Base-by-base conservation (phyloP, 345 rosid genomes). In the Eucalyptus sp. region DNA sequence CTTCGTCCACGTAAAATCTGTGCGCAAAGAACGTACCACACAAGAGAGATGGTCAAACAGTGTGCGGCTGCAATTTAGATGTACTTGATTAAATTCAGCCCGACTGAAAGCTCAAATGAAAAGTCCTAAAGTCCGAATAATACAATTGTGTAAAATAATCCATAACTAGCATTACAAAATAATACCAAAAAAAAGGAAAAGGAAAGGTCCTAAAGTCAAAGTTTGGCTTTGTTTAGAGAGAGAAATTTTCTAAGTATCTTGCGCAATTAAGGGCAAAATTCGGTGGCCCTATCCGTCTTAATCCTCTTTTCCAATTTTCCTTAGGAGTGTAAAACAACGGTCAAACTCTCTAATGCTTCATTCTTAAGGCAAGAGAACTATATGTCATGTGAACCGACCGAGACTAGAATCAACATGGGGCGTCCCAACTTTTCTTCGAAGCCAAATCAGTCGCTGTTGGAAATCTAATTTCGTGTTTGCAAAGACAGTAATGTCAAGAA, bases 1-100 rank as follows among this genome's bases (percentile, higher is more conserved):
- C 94, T 22, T 98, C 96, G 58, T 98, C 99, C 1, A 98, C 94
- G 91, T 93, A 98, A 91, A 98, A 98, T 93, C 99, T 97, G 94
- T 13, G 46, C 29, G 46, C 52, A 16, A 37, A 71, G 3, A 76
- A 76, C 83, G 43, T 12, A 37, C 10, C 46, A 18, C 8, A 10
- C 46, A 20, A 20, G 25, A 15, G 79, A 66, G 79, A 66, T 17
- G 24, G 48, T 76, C 46, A 37, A 71, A 76, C 14, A 66, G 10
- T 7, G 41, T 66, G 58, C 58, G 2, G 25, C 58, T 52, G 58
- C 10, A 52, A 52, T 52, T 52, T 52, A 52, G 58, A 10, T 8
- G 25, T 8, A 2, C 58, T 52, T 20, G 58, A 52, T 52, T 52
- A 52, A 52, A 52, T 52, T 52, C 58, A 52, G 58, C 10, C 18